Evolutionary conservation across 1,139 yeast species (phyloP).

Genomic region (Hanseniaspora uvarum): DNA sequence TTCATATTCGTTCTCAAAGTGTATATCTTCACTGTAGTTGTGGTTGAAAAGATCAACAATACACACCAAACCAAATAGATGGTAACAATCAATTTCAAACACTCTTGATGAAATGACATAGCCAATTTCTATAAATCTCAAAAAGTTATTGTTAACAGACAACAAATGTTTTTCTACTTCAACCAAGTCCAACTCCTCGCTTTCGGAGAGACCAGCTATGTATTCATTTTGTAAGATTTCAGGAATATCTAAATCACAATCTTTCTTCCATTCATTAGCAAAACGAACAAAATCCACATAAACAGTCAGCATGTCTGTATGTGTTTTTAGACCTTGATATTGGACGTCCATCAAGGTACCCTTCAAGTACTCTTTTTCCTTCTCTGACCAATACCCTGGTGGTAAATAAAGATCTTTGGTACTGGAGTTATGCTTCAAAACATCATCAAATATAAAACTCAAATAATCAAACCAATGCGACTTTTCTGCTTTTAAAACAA

Average conservation of each 20-base stretch:
- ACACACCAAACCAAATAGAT: constrained; percentile 71
- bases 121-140: constrained; percentile 42
- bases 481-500: constrained; percentile 34
- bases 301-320: constrained; percentile 44
- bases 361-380: constrained; percentile 39
- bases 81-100: constrained; percentile 66
- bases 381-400: constrained; percentile 54
- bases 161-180: constrained; percentile 3
- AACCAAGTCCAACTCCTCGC: constrained; percentile 9
- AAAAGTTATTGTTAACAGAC: constrained; percentile 28
- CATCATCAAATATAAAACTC: constrained; percentile 13
- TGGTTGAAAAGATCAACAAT: constrained; percentile 88
- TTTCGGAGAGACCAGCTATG: constrained; percentile 22
- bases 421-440: neutral
- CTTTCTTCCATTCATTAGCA: constrained; percentile 35
- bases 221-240: constrained; percentile 28
- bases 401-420: constrained; percentile 35
- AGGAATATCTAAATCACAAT: constrained; percentile 36
- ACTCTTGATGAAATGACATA: constrained; percentile 66
- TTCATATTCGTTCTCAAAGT: constrained; percentile 59
- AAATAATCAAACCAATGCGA: constrained; percentile 76
- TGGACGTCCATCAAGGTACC: constrained; percentile 62
- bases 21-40: constrained; percentile 50
- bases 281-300: constrained; percentile 45
- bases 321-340: constrained; percentile 34